These are phyloP conservation scores for Polytrichum formosum DNA, from an alignment of 225 moss, liverwort and hornwort genomes.

Conservation along the genomic window DNA sequence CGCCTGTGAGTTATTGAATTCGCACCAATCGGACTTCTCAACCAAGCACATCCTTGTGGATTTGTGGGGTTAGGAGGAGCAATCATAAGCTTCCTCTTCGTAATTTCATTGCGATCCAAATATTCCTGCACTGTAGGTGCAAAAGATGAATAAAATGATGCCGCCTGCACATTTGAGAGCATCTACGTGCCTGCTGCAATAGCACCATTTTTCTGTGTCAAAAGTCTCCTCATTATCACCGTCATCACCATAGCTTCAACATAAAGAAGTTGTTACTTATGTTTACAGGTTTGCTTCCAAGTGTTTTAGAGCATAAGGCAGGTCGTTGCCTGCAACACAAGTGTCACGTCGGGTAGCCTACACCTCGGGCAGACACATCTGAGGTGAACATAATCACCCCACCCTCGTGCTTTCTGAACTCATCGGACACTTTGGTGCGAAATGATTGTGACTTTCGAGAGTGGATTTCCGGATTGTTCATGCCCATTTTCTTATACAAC, in stretches of 20 bases:
- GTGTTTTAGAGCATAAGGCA: not conserved
- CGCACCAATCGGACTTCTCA: not conserved
- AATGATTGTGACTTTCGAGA: constrained; percentile 77
- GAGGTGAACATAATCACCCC: constrained; percentile 97
- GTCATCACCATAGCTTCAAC: too few relatives aligned
- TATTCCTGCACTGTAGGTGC: not conserved
- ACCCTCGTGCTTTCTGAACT: constrained; percentile 73
- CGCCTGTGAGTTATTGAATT: constrained; percentile 14
- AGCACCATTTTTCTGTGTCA: not conserved
- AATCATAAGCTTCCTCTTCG: not conserved
- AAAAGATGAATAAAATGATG: constrained; percentile 7
- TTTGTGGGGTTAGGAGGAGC: not conserved
- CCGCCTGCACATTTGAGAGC: constrained; percentile 1
- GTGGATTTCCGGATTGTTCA: constrained; percentile 91
- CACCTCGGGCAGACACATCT: constrained; percentile 97
- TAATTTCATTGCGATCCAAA: not conserved
- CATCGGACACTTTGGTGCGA: constrained; percentile 78
- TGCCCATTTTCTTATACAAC: constrained; percentile 68
- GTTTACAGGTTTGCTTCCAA: too few relatives aligned
- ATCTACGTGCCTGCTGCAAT: constrained; percentile 1
- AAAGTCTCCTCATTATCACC: too few relatives aligned
- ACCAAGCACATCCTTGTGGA: not conserved
- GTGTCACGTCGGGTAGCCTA: constrained; percentile 97
- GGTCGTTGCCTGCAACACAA: constrained; percentile 83
- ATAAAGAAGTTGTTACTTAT: too few relatives aligned